Evolutionary conservation across 2,329 filamentous ascomycete species (phyloP).

Genomic region (Aspergillus terreus): DNA sequence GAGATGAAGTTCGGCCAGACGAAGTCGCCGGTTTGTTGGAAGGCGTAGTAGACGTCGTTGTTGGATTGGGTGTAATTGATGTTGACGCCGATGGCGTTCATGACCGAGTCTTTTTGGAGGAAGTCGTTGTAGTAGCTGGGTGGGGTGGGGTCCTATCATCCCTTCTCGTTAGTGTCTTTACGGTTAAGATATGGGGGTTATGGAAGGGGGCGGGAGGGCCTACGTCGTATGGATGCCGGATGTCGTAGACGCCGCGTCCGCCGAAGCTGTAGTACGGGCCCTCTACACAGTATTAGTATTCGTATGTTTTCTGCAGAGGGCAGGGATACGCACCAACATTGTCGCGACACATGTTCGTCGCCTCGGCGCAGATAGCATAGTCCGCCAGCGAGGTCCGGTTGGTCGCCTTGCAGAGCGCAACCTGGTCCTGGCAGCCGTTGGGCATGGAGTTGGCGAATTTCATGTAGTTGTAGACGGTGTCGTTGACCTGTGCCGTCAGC

Average conservation of each 20-base stretch:
- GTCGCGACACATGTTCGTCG: conserved; percentile 53
- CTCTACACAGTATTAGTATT: conserved; percentile 28
- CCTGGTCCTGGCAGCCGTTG: conserved; percentile 58
- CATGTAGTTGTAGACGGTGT: conserved; percentile 58
- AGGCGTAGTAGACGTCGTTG: conserved; percentile 42
- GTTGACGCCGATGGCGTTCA: conserved; percentile 59
- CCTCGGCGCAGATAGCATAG: conserved; percentile 51
- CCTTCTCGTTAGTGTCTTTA: neutral
- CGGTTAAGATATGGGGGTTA: neutral
- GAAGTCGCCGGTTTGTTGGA: conserved; percentile 57
- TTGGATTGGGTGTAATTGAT: conserved; percentile 56
- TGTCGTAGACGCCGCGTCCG: conserved; percentile 58
- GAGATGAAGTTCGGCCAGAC: conserved; percentile 60
- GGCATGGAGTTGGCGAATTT: conserved; percentile 60
- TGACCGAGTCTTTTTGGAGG: conserved; percentile 58
- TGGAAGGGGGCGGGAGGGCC: conserved; percentile 1
- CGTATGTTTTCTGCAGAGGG: too few relatives aligned
- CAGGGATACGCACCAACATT: conserved; percentile 44
- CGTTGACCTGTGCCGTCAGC: conserved; percentile 42
- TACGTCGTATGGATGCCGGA: conserved; percentile 49
- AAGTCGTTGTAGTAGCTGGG: conserved; percentile 60
- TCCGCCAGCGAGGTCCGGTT: conserved; percentile 56
- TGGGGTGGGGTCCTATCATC: conserved; percentile 58
- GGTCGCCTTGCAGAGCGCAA: conserved; percentile 61
- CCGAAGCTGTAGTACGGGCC: conserved; percentile 53